phyloP scores from a whole-genome alignment of 441 rosid genomes.

The Omphalea diandra region DNA sequence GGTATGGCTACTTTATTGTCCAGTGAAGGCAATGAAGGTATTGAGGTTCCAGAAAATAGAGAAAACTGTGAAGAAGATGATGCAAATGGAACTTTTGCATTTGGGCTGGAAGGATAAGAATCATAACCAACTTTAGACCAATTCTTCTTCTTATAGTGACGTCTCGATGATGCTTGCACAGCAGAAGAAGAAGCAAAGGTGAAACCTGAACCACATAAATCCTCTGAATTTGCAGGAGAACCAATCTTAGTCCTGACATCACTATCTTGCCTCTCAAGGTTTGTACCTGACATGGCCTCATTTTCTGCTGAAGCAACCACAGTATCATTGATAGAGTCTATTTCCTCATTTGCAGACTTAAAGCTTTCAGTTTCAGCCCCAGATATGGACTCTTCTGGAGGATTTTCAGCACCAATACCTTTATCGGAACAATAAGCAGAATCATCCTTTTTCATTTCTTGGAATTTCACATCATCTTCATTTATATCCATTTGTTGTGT shows the following conservation, averaged over 20 bases:
- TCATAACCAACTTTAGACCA: constrained; percentile 39
- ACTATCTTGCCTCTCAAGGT: constrained; percentile 45
- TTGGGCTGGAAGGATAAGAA: constrained; percentile 35
- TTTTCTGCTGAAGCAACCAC: constrained; percentile 51
- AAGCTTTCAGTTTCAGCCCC: constrained; percentile 82
- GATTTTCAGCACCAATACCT: constrained; percentile 36
- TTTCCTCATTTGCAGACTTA: constrained; percentile 75
- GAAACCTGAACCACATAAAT: constrained; percentile 50
- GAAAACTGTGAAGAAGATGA: constrained; percentile 46
- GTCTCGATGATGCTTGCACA: constrained; percentile 45
- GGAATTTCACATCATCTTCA: constrained; percentile 29
- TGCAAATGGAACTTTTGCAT: constrained; percentile 37
- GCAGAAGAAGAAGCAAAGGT: constrained; percentile 68
- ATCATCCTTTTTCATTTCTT: constrained; percentile 37
- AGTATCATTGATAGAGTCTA: constrained; percentile 46
- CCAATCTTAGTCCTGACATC: constrained; percentile 31
- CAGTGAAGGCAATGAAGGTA: constrained; percentile 37
- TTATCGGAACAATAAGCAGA: constrained; percentile 32
- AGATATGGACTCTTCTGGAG: constrained; percentile 48
- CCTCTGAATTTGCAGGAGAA: constrained; percentile 40
- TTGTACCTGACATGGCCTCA: constrained; percentile 55
- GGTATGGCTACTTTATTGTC: constrained; percentile 40
- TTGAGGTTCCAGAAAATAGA: constrained; percentile 44
- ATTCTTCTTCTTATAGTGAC: constrained; percentile 44
- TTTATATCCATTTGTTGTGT: constrained; percentile 62